These are phyloP conservation scores for Candolleomyces eurysporus DNA, from an alignment of 768 basidiomycete species.

Conservation along the genomic window DNA sequence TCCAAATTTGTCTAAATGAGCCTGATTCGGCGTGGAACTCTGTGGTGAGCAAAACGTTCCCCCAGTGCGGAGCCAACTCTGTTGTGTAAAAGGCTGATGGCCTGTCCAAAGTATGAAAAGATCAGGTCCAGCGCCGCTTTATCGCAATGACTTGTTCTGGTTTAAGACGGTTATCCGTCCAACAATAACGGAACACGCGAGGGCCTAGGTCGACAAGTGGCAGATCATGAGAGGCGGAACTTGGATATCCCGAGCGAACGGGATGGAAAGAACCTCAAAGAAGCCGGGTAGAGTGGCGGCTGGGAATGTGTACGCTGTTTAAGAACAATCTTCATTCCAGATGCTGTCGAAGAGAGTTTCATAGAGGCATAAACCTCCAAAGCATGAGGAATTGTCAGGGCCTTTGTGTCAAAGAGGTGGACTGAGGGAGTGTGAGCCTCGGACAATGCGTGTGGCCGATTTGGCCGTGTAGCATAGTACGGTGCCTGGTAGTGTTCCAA, in stretches of 20 bases:
- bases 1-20: not conserved
- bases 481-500: too few species aligned
- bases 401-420: too few species aligned
- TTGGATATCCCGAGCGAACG: not conserved
- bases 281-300: not conserved
- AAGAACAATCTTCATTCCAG: too few species aligned
- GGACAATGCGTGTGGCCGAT: too few species aligned
- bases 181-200: not conserved
- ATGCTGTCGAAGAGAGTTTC: too few species aligned
- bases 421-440: too few species aligned
- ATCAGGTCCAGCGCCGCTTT: constrained; percentile 5
- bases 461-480: too few species aligned
- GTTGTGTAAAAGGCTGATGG: not conserved
- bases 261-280: not conserved
- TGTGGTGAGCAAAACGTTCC: too few species aligned
- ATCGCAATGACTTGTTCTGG: constrained; percentile 7
- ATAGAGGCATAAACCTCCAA: too few species aligned
- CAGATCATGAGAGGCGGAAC: constrained; percentile 1
- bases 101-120: not conserved
- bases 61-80: not conserved
- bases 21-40: too few species aligned
- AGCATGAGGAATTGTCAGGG: too few species aligned
- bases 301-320: not conserved
- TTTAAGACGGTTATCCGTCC: not conserved
- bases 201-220: constrained; percentile 2